A percentile compares a stretch with the other conserved stretches of the same genome.
Evolutionary conservation across 192 early-diverging fungal species (phyloP).

Genomic region (Obelidium mucronatum): DNA sequence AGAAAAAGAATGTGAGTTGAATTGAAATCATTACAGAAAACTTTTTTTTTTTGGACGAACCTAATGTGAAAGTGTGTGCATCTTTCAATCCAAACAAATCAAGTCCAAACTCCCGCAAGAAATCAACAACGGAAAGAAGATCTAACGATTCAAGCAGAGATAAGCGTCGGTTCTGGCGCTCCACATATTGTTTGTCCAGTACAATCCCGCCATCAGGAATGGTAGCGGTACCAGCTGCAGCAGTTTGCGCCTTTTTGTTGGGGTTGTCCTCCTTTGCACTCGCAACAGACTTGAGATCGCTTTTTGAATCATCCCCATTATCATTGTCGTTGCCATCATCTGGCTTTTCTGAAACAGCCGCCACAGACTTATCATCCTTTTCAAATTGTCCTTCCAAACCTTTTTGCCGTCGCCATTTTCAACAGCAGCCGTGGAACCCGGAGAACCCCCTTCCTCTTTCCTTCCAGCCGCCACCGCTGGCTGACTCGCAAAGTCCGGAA

Average conservation of each 20-base stretch:
- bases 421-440: neutral
- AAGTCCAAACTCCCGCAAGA: slow-evolving; percentile 22
- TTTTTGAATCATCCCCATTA: too few relatives aligned
- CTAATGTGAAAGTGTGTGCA: neutral
- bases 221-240: neutral
- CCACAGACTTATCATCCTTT: neutral
- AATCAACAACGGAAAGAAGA: slow-evolving; percentile 31
- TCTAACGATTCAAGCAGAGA: slow-evolving; percentile 28
- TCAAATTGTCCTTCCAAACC: neutral
- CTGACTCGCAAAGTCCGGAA: slow-evolving; percentile 19
- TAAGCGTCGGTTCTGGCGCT: slow-evolving; percentile 14
- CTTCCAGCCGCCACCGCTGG: neutral
- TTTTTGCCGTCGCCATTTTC: neutral
- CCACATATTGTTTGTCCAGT: slow-evolving; percentile 4
- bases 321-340: too few relatives aligned
- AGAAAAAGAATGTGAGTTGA: neutral
- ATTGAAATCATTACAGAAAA: too few relatives aligned
- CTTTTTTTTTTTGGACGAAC: too few relatives aligned
- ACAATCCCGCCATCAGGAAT: neutral
- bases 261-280: too few relatives aligned
- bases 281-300: neutral
- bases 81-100: slow-evolving; percentile 17
- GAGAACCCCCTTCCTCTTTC: neutral
- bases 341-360: neutral
- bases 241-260: neutral